Evolutionary conservation across 2,329 filamentous ascomycete genomes (phyloP), one percentile per base, ranked within the genome.

Genomic region (Diaporthe longicolla): DNA sequence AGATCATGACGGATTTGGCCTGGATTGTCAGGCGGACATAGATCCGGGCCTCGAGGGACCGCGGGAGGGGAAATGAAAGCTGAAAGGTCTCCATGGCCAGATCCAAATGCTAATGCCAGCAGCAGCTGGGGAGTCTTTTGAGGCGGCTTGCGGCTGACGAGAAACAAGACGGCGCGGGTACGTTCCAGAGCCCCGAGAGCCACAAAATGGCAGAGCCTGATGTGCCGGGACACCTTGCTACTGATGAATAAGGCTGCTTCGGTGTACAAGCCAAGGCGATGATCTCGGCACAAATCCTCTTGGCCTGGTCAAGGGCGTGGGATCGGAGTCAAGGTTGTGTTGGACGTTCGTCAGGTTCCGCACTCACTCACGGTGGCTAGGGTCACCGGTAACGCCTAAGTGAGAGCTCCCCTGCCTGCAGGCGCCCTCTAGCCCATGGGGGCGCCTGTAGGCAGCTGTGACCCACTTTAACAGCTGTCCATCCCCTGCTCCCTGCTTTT

Each of bases 11-110:
- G 40, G 87, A 88, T 78, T 89, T 91, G 52, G 87, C 83, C 74
- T 88, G 88, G 72, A 89, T 85, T 21, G 89, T 90, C 65, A 93
- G 81, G 57, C 89, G 89, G 48, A 92, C 80, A 80, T 91, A 89
- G 75, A 93, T 87, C 76, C 87, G 88, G 10, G 91, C 90, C 78
- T 92, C 90, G 24, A 90, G 82, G 1, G 91, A 87, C 75, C 85
- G 87, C 15, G 91, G 91, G 29, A 93, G 84, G 8, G 89, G 89
- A 32, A 93, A 85, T 1, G 90, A 91, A 15, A 93, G 82, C 78
- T 92, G 83, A 40, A 82, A 78, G 2, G 80, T 78, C 26, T 77
- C 45, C 37, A 61, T 75, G 72, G 45, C 45, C 57, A 52, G 26
- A 24, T 71, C 37, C 45, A 45, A 40, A 54, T 19, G 45, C 32